phyloP scores from a whole-genome alignment of 1,284 basidiomycete genomes.

The Psilocybe mexicana region DNA sequence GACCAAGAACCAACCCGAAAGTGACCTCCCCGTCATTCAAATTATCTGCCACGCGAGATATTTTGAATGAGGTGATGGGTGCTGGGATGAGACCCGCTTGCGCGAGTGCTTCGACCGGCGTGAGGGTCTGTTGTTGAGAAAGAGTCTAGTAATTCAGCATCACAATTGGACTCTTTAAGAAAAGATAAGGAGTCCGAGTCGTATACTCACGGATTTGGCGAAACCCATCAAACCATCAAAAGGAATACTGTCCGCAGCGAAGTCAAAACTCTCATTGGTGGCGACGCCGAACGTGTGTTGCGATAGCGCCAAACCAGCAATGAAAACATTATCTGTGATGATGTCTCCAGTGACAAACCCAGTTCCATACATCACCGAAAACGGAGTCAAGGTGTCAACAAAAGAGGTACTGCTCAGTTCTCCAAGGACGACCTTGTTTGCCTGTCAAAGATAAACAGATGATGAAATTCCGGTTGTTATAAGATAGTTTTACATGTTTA shows the following conservation, averaged over 20 bases:
- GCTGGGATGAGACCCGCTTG: constrained; percentile 57
- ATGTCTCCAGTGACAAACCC: constrained; percentile 71
- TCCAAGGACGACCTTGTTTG: constrained; percentile 73
- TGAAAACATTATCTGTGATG: constrained; percentile 63
- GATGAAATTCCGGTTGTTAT: no score
- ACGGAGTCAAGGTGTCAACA: constrained; percentile 51
- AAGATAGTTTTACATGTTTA: no score
- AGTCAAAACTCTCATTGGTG: constrained; percentile 62
- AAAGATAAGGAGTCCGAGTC: background rate
- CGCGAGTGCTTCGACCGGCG: constrained; percentile 77
- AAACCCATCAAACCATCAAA: constrained; percentile 89
- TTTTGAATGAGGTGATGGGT: constrained; percentile 81
- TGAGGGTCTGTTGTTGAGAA: constrained; percentile 65
- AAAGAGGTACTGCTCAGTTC: constrained; percentile 66
- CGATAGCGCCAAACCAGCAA: constrained; percentile 66
- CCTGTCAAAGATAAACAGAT: constrained; percentile 33
- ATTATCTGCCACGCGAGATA: constrained; percentile 72
- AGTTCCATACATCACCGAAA: constrained; percentile 77
- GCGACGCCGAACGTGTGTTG: constrained; percentile 77
- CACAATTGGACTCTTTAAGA: background rate
- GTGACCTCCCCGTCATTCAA: constrained; percentile 81
- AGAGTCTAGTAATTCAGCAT: constrained; percentile 40
- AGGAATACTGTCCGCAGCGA: constrained; percentile 49
- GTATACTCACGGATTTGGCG: constrained; percentile 60
- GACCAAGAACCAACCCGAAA: constrained; percentile 51